phyloP scores from a whole-genome alignment of 1,284 basidiomycete species.

The Tilletia walkeri region DNA sequence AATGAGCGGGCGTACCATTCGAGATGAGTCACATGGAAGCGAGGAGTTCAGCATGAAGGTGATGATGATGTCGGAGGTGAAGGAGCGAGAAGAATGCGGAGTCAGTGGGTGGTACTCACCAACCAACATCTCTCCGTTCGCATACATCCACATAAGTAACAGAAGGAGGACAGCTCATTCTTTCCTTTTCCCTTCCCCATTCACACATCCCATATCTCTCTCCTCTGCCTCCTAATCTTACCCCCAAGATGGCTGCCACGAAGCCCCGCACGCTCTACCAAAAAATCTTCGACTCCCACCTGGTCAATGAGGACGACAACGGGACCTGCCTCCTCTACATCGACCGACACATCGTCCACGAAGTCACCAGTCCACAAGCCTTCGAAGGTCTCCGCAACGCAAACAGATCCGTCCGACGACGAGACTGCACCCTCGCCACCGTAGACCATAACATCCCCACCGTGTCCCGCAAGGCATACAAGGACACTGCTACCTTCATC shows the following conservation, averaged over 20 bases:
- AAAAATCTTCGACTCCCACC: slow-evolving; percentile 53
- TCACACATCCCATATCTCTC: neutral
- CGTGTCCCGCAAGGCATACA: slow-evolving; percentile 46
- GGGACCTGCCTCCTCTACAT: slow-evolving; percentile 53
- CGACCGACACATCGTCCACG: slow-evolving; percentile 53
- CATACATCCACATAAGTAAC: too few species aligned
- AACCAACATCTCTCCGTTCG: too few species aligned
- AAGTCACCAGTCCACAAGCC: slow-evolving; percentile 54
- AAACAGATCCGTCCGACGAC: slow-evolving; percentile 43
- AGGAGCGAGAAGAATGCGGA: too few species aligned
- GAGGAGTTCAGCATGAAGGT: too few species aligned
- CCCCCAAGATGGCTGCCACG: slow-evolving; percentile 10
- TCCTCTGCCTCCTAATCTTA: too few species aligned
- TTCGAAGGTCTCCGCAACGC: slow-evolving; percentile 53
- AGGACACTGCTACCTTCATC: slow-evolving; percentile 51
- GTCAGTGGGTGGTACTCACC: too few species aligned
- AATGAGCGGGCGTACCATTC: too few species aligned
- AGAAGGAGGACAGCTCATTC: too few species aligned
- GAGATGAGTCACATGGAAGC: too few species aligned
- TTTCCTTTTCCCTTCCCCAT: neutral
- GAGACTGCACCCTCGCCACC: slow-evolving; percentile 54
- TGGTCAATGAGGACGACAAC: slow-evolving; percentile 47
- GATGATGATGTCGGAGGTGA: too few species aligned
- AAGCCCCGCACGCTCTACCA: slow-evolving; percentile 47
- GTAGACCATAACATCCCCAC: slow-evolving; percentile 56